Percentiles rank a stretch among this genome's conserved stretches.
Conservation (phyloP, 2,329 filamentous ascomycete genomes). For the Zymoseptoria brevis region DNA sequence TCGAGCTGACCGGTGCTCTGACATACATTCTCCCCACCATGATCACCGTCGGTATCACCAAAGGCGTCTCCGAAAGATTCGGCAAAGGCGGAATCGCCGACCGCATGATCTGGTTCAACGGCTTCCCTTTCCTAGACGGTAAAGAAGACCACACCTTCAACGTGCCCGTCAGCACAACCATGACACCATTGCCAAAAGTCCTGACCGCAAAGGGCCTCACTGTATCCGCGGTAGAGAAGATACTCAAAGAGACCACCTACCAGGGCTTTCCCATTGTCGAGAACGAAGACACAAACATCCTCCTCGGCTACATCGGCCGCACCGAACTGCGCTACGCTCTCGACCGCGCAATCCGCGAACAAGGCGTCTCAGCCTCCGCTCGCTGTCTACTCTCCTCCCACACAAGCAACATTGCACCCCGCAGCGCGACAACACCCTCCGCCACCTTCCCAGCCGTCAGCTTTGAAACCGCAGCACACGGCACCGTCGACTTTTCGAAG, state of each 20-base stretch:
- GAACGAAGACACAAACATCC: constrained; percentile 57
- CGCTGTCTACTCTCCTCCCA: constrained; percentile 63
- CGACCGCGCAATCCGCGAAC: constrained; percentile 65
- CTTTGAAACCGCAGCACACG: constrained; percentile 44
- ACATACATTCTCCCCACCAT: constrained; percentile 97
- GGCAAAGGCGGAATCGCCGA: constrained; percentile 97
- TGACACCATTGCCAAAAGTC: constrained; percentile 68
- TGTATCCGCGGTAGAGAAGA: constrained; percentile 65
- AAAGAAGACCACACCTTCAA: constrained; percentile 97
- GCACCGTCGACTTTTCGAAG: constrained; percentile 68
- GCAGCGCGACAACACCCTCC: constrained; percentile 26
- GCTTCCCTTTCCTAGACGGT: constrained; percentile 91
- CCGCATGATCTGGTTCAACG: constrained; percentile 97
- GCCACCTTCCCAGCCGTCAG: constrained; percentile 35
- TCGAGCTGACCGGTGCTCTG: constrained; percentile 91
- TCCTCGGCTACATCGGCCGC: constrained; percentile 86
- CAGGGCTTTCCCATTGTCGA: constrained; percentile 92
- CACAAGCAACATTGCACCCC: constrained; percentile 5
- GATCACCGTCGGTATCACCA: constrained; percentile 97
- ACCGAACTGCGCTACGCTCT: constrained; percentile 89
- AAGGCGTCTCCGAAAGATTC: constrained; percentile 81
- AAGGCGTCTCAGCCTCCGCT: constrained; percentile 54
- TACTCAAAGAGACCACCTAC: constrained; percentile 71
- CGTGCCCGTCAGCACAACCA: constrained; percentile 74
- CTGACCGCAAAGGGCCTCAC: constrained; percentile 68